Conservation (phyloP, 2,329 filamentous ascomycete genomes). For the Neonectria magnoliae region DNA sequence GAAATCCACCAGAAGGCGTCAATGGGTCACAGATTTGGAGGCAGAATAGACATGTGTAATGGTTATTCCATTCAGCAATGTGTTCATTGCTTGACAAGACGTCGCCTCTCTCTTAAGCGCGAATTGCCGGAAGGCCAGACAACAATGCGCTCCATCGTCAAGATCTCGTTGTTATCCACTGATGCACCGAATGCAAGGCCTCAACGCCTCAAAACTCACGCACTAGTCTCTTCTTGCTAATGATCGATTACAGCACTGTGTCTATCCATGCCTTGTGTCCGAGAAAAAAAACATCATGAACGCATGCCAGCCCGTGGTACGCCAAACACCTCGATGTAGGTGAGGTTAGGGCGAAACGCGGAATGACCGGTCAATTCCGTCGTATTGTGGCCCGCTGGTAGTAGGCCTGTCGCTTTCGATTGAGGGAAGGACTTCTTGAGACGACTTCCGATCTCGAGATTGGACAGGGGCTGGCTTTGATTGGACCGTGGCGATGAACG, state of each 20-base stretch:
- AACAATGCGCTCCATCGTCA: neutral
- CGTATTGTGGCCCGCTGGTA: constrained; percentile 39
- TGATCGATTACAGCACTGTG: neutral
- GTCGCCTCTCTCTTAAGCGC: neutral
- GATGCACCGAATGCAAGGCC: neutral
- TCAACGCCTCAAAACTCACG: constrained; percentile 4
- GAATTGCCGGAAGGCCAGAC: neutral
- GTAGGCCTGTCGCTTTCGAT: constrained; percentile 33
- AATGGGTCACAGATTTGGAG: too few species aligned
- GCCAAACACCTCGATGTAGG: neutral
- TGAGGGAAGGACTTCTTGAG: constrained; percentile 17
- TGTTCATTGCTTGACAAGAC: constrained; percentile 6
- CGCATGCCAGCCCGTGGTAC: neutral
- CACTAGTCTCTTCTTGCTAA: neutral
- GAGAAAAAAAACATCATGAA: constrained; percentile 5
- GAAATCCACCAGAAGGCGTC: neutral
- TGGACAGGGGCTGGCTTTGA: neutral
- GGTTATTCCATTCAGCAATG: constrained; percentile 11
- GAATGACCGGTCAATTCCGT: constrained; percentile 46
- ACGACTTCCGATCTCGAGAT: neutral
- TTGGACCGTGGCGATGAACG: neutral
- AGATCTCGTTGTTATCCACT: constrained; percentile 3
- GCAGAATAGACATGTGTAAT: neutral
- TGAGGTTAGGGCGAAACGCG: constrained; percentile 23
- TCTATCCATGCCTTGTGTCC: neutral